phyloP scores from a whole-genome alignment of 345 rosid species.

The Euphorbia tirucalli region DNA sequence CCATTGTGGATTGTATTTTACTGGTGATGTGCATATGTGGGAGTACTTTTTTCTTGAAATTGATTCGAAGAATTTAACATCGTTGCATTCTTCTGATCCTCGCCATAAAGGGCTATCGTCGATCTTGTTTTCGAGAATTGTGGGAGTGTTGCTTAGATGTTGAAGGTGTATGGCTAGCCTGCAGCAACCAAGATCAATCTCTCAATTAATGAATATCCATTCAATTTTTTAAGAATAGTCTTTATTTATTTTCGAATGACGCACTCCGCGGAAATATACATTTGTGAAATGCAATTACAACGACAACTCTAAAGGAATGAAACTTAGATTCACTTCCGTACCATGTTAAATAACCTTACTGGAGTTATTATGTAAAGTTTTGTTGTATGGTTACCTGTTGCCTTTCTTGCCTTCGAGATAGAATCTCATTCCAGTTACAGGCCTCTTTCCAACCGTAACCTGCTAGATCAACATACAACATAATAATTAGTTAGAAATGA shows the following conservation, averaged over 20 bases:
- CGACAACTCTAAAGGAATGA: no score
- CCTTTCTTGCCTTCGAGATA: slow-evolving; percentile 91
- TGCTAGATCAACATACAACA: no score
- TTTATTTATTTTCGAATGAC: no score
- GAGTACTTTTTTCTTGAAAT: slow-evolving; percentile 59
- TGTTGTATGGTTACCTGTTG: slow-evolving; percentile 51
- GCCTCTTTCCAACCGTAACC: slow-evolving; percentile 57
- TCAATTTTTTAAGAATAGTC: no score
- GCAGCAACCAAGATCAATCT: background rate
- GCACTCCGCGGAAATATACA: no score
- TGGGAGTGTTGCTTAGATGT: slow-evolving; percentile 55
- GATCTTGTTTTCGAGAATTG: slow-evolving; percentile 50
- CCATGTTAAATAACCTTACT: no score
- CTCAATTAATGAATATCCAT: no score
- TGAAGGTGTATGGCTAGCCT: slow-evolving; percentile 81
- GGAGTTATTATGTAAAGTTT: no score
- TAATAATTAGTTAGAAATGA: no score
- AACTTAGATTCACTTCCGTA: no score
- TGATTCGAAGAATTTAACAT: slow-evolving; percentile 51
- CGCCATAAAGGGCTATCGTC: slow-evolving; percentile 52
- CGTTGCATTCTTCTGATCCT: slow-evolving; percentile 52
- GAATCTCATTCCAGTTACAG: slow-evolving; percentile 80
- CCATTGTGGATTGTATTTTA: slow-evolving; percentile 60
- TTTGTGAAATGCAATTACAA: no score
- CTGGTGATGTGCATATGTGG: slow-evolving; percentile 71